Evolutionary conservation across 106 monocot species (phyloP).

Genomic region (Phalaenopsis equestris): DNA sequence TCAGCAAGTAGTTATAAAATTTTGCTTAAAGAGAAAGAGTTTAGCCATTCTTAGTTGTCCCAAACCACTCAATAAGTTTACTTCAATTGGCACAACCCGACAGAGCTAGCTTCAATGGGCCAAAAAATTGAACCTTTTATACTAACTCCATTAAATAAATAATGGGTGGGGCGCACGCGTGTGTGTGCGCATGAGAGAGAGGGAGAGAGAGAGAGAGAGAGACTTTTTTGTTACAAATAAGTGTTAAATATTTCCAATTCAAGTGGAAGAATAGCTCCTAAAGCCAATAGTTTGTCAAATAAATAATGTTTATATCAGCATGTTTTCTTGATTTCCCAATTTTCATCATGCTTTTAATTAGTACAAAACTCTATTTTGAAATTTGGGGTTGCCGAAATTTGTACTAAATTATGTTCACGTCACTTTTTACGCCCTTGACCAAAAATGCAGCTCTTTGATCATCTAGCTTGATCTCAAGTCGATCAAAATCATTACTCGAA

Average conservation of each 20-base stretch:
- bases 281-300: not conserved
- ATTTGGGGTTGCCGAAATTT: not conserved
- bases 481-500: not conserved
- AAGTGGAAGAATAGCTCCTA: conserved; percentile 1
- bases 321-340: not conserved
- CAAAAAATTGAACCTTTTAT: too few species aligned
- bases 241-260: not conserved
- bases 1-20: too few species aligned
- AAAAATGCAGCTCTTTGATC: not conserved
- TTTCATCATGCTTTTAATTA: not conserved
- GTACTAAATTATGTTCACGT: not conserved
- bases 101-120: too few species aligned
- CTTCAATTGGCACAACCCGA: too few species aligned
- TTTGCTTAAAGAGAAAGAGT: too few species aligned
- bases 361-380: not conserved
- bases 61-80: too few species aligned
- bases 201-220: too few species aligned
- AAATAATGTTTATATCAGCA: not conserved
- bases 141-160: too few species aligned
- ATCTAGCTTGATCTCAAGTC: not conserved
- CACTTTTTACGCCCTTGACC: not conserved
- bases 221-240: too few species aligned
- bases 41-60: too few species aligned
- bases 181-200: too few species aligned
- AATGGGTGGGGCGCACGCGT: too few species aligned